Evolutionary conservation across 345 rosid genomes (phyloP).

Genomic region (Populus deltoides): DNA sequence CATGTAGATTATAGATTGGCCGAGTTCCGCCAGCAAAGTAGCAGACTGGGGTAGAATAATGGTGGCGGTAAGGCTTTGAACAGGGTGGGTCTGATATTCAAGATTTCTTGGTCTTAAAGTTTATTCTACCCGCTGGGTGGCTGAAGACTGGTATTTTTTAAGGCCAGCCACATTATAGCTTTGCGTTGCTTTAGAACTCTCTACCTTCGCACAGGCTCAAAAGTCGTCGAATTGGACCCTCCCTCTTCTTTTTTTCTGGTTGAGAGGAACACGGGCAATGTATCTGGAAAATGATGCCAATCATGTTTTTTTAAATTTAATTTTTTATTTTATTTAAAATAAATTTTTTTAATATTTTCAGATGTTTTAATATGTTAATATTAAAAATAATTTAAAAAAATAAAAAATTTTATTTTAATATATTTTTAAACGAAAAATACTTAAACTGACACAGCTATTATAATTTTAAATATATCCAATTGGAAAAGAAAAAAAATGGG

Average conservation of each 20-base stretch:
- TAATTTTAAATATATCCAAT: rapidly evolving
- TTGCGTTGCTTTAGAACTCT: conserved; percentile 12
- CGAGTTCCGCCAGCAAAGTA: not conserved
- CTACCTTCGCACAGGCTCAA: conserved; percentile 20
- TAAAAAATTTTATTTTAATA: no score
- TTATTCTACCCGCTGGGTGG: conserved; percentile 18
- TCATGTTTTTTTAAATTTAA: no score
- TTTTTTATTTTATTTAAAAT: no score
- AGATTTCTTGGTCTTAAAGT: conserved; percentile 26
- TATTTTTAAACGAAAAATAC: no score
- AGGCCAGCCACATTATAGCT: conserved; percentile 16
- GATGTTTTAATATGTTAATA: no score
- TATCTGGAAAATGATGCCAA: no score
- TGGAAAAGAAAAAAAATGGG: not conserved
- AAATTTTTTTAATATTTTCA: no score
- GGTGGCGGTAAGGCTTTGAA: conserved; percentile 11
- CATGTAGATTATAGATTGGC: not conserved
- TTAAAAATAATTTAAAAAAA: no score
- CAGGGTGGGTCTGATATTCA: conserved; percentile 27
- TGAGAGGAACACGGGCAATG: not conserved
- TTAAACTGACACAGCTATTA: no score
- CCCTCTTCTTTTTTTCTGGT: not conserved
- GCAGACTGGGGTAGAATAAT: conserved; percentile 17
- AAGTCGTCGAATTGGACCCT: conserved; percentile 29
- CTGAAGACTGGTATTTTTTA: not conserved